Percentiles rank a stretch among this genome's conserved stretches.
Conservation (phyloP, 805 yeast species). For the Candida boleticola region DNA sequence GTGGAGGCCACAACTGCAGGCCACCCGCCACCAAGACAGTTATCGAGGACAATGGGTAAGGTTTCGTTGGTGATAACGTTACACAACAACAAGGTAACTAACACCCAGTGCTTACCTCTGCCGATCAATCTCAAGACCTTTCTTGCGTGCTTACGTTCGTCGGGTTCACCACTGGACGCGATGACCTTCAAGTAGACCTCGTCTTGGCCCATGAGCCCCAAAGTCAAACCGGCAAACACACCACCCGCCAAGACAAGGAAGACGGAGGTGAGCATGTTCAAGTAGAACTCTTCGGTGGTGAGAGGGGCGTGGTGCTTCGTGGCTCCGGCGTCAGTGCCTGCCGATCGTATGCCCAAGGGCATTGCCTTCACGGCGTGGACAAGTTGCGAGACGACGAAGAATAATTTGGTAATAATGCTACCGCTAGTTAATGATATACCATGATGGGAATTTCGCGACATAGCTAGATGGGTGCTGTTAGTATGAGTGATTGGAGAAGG, state of each 20-base stretch:
- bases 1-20: constrained; percentile 95
- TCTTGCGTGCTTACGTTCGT: constrained; percentile 65
- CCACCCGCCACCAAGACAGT: constrained; percentile 96
- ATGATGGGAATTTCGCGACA: constrained; percentile 1
- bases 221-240: constrained; percentile 90
- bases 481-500: constrained; percentile 1
- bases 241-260: constrained; percentile 75
- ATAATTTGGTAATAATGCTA: constrained; percentile 24
- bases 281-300: constrained; percentile 41
- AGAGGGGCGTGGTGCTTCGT: constrained; percentile 14
- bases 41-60: constrained; percentile 87
- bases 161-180: constrained; percentile 75
- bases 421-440: constrained; percentile 14
- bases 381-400: constrained; percentile 30
- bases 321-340: constrained; percentile 11
- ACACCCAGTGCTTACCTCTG: constrained; percentile 93
- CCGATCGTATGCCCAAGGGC: constrained; percentile 17
- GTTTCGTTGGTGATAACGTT: constrained; percentile 95
- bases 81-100: constrained; percentile 79
- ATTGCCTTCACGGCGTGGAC: constrained; percentile 34
- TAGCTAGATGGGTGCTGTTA: constrained; percentile 3
- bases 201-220: constrained; percentile 97
- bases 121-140: constrained; percentile 71
- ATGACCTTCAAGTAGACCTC: constrained; percentile 92
- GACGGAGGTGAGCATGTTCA: constrained; percentile 53